phyloP scores from a whole-genome alignment of 331 rosid genomes.

The Stylosanthes scabra region DNA sequence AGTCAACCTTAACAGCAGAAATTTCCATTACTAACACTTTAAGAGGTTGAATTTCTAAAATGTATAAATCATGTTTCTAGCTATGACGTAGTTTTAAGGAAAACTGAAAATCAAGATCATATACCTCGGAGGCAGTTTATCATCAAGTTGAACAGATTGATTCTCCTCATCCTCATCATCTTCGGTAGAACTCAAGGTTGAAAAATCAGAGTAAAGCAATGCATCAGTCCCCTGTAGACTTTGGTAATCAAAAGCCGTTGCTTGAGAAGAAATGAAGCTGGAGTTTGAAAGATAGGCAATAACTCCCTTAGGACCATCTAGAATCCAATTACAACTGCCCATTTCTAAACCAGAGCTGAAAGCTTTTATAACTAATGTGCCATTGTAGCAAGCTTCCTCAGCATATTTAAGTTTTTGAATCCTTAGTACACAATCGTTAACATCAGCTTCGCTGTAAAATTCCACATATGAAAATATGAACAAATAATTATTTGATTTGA shows the following conservation, averaged over 20 bases:
- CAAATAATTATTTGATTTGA: constrained; percentile 18
- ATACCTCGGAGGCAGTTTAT: constrained; percentile 53
- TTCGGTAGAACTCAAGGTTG: constrained; percentile 49
- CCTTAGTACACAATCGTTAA: constrained; percentile 72
- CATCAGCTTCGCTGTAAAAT: constrained; percentile 88
- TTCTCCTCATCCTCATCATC: constrained; percentile 50
- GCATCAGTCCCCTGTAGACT: constrained; percentile 58
- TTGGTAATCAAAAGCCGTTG: constrained; percentile 70
- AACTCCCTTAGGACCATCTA: constrained; percentile 73
- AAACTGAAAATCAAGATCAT: constrained; percentile 5
- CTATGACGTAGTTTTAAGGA: constrained; percentile 16
- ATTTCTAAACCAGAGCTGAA: constrained; percentile 91
- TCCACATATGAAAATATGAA: constrained; percentile 43
- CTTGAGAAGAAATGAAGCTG: constrained; percentile 72
- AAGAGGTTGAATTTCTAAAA: constrained; percentile 7
- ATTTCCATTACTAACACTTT: constrained; percentile 9
- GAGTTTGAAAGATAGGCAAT: constrained; percentile 78
- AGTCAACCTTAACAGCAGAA: constrained; percentile 26
- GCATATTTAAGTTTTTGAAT: constrained; percentile 70
- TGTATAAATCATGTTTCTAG: constrained; percentile 11
- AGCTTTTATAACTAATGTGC: constrained; percentile 74
- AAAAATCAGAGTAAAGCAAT: constrained; percentile 83
- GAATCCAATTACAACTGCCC: constrained; percentile 88
- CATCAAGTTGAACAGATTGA: constrained; percentile 30
- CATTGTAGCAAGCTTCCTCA: constrained; percentile 83